Conservation (phyloP, 441 rosid genomes). For the Lepidium campestre region DNA sequence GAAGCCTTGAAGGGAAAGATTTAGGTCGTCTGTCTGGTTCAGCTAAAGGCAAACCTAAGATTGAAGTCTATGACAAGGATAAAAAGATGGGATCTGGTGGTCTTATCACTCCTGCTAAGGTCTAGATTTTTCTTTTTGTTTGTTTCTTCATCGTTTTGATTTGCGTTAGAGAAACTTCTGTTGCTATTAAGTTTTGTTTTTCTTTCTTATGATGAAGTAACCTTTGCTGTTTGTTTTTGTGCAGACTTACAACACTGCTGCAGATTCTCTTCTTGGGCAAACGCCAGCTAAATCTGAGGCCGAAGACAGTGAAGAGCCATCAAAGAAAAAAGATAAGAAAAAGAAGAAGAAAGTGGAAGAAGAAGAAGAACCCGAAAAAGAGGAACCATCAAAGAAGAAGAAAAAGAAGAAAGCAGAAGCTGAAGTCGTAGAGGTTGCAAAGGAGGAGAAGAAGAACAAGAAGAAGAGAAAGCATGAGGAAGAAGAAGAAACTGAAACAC, state of each 20-base stretch:
- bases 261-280: slow-evolving; percentile 59
- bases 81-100: slow-evolving; percentile 56
- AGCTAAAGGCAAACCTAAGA: slow-evolving; percentile 86
- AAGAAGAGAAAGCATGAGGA: slow-evolving; percentile 66
- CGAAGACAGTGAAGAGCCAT: slow-evolving; percentile 17
- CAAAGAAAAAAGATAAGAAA: slow-evolving; percentile 32
- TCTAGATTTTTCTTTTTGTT: neutral
- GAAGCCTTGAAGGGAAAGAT: slow-evolving; percentile 79
- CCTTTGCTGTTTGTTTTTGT: neutral
- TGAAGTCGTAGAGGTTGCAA: slow-evolving; percentile 22
- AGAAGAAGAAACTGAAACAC: slow-evolving; percentile 32
- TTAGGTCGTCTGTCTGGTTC: slow-evolving; percentile 72
- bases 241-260: slow-evolving; percentile 75
- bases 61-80: slow-evolving; percentile 81
- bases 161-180: neutral
- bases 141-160: neutral
- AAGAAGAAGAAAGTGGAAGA: slow-evolving; percentile 45
- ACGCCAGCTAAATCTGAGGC: slow-evolving; percentile 20
- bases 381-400: slow-evolving; percentile 21
- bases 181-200: neutral
- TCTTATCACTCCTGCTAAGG: slow-evolving; percentile 78
- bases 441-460: slow-evolving; percentile 45
- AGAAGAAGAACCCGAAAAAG: slow-evolving; percentile 23
- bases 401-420: slow-evolving; percentile 22
- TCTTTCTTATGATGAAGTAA: neutral